Conservation (phyloP, 2,329 filamentous ascomycete genomes). For the Incumbomyces lentus region DNA sequence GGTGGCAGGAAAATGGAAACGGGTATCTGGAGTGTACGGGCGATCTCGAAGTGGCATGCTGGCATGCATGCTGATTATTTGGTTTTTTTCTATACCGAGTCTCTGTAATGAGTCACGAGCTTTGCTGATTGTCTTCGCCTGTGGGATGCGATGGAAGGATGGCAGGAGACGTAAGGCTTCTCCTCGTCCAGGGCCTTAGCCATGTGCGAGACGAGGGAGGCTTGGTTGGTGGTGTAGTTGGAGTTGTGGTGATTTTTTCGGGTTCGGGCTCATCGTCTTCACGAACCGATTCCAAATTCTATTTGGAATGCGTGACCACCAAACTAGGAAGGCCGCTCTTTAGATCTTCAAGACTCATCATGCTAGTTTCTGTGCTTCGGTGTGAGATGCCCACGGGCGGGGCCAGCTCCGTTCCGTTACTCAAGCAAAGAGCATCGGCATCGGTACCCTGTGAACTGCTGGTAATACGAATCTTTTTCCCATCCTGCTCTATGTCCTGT, state of each 20-base stretch:
- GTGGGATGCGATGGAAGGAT: background rate
- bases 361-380: constrained; percentile 4
- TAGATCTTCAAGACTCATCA: constrained; percentile 3
- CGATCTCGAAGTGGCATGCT: too few relatives aligned
- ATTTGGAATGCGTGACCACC: constrained; percentile 1
- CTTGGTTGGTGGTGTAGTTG: background rate
- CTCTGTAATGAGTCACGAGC: too few relatives aligned
- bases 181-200: background rate
- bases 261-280: background rate
- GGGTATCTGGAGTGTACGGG: too few relatives aligned
- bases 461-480: background rate
- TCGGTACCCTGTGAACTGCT: constrained; percentile 4
- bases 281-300: constrained; percentile 4
- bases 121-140: too few relatives aligned
- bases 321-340: constrained; percentile 1
- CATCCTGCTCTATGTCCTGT: background rate
- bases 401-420: background rate
- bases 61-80: too few relatives aligned
- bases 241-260: background rate
- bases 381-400: constrained; percentile 1
- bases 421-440: background rate
- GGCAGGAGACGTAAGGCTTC: constrained; percentile 2
- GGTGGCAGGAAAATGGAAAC: too few relatives aligned
- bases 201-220: background rate
- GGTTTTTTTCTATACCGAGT: too few relatives aligned